phyloP scores from a whole-genome alignment of 306 rosid species.

The Betula pendula region DNA sequence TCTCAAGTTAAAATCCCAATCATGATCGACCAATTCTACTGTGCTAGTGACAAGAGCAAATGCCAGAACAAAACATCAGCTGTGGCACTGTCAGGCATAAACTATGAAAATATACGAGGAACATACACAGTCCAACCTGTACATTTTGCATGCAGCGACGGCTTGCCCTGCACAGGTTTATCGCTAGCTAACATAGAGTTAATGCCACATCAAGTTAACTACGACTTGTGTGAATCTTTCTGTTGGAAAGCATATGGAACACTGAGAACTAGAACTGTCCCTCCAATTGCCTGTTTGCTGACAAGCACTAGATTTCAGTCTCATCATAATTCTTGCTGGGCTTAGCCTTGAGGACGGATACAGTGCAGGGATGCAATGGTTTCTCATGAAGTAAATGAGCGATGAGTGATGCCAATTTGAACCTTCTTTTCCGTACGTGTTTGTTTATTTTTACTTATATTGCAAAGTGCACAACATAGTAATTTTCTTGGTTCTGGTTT shows the following conservation, averaged over 20 bases:
- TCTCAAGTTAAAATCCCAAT: constrained; percentile 64
- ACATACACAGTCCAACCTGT: constrained; percentile 57
- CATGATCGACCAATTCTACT: constrained; percentile 76
- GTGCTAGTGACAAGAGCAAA: constrained; percentile 42
- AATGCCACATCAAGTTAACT: constrained; percentile 29
- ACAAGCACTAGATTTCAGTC: constrained; percentile 24
- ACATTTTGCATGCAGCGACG: constrained; percentile 81
- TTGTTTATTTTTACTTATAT: neutral
- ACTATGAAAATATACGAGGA: constrained; percentile 56
- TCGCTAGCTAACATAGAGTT: constrained; percentile 65
- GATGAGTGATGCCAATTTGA: neutral
- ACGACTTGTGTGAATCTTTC: constrained; percentile 41
- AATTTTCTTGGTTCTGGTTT: neutral
- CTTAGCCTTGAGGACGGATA: neutral
- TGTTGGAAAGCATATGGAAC: constrained; percentile 84
- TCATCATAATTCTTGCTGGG: constrained; percentile 44
- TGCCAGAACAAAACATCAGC: constrained; percentile 66
- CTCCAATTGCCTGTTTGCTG: constrained; percentile 55
- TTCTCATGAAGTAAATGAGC: neutral
- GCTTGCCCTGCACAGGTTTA: constrained; percentile 59
- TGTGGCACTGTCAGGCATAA: constrained; percentile 64
- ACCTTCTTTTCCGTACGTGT: neutral
- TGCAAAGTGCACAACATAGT: neutral
- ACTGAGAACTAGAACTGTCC: constrained; percentile 55
- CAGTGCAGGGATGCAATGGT: neutral